Evolutionary conservation across 2,329 filamentous ascomycete genomes (phyloP).

Genomic region (Sphaerulina musiva): DNA sequence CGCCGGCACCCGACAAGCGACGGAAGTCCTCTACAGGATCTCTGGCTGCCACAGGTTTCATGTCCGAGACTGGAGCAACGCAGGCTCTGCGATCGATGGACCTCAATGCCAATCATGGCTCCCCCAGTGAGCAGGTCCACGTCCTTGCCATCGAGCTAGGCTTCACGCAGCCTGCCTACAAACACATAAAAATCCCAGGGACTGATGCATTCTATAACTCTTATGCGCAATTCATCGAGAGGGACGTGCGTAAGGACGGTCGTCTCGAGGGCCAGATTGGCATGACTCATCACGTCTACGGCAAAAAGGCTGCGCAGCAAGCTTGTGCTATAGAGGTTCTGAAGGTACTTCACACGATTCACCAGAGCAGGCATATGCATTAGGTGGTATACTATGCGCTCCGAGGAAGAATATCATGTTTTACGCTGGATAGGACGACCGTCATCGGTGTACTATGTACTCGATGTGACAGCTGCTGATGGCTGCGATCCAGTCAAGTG

Average conservation of each 20-base stretch:
- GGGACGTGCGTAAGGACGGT: slow-evolving; percentile 21
- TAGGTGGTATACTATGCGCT: not conserved
- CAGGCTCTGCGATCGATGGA: slow-evolving; percentile 8
- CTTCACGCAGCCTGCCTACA: slow-evolving; percentile 23
- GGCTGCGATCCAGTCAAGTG: not conserved
- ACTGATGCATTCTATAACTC: slow-evolving; percentile 33
- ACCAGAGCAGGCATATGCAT: slow-evolving; percentile 2
- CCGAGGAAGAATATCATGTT: not conserved
- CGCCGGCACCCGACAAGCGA: slow-evolving; percentile 6
- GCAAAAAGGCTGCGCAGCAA: slow-evolving; percentile 47
- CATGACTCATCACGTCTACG: slow-evolving; percentile 39
- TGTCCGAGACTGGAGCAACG: slow-evolving; percentile 7
- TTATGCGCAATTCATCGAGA: slow-evolving; percentile 31
- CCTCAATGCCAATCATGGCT: slow-evolving; percentile 3
- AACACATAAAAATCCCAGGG: slow-evolving; percentile 4
- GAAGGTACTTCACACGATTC: slow-evolving; percentile 35
- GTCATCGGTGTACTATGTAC: not conserved
- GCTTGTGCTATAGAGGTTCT: slow-evolving; percentile 41
- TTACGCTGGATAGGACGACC: not conserved
- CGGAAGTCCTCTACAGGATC: slow-evolving; percentile 17
- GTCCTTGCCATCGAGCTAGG: slow-evolving; percentile 23
- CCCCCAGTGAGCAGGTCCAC: slow-evolving; percentile 18
- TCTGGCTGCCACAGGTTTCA: not conserved
- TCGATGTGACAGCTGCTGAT: not conserved
- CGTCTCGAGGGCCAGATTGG: slow-evolving; percentile 36